These are phyloP conservation scores for Penicillium janthinellum DNA, from an alignment of 2,329 filamentous ascomycete species.

Conservation along the genomic window DNA sequence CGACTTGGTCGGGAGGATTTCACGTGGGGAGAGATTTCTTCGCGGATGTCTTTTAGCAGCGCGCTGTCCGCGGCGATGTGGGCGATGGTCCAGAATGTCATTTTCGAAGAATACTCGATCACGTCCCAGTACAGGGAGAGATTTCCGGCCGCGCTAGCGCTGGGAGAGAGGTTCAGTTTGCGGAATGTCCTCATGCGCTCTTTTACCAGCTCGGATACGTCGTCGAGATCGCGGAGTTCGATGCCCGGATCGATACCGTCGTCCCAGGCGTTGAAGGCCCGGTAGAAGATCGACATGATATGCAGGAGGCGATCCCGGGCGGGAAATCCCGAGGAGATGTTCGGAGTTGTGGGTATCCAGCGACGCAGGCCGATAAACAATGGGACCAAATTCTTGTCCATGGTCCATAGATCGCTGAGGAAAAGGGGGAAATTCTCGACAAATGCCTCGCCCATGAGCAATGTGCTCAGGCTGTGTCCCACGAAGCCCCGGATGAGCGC, in stretches of 20 bases:
- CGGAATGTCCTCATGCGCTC: slow-evolving; percentile 46
- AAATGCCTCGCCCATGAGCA: slow-evolving; percentile 57
- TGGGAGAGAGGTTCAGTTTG: slow-evolving; percentile 39
- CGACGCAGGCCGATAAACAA: slow-evolving; percentile 59
- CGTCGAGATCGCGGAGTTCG: slow-evolving; percentile 52
- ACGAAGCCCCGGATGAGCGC: slow-evolving; percentile 60
- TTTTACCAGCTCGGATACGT: slow-evolving; percentile 50
- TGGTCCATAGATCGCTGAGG: slow-evolving; percentile 56
- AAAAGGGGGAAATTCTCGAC: slow-evolving; percentile 55
- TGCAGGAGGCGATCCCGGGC: slow-evolving; percentile 47
- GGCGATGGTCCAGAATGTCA: slow-evolving; percentile 56
- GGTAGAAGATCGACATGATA: slow-evolving; percentile 46
- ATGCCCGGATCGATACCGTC: slow-evolving; percentile 47
- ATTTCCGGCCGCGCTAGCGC: slow-evolving; percentile 45
- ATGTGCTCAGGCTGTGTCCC: slow-evolving; percentile 50
- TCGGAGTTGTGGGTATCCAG: slow-evolving; percentile 55
- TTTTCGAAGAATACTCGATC: slow-evolving; percentile 55
- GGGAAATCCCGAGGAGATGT: slow-evolving; percentile 53
- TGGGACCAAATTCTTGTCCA: slow-evolving; percentile 58
- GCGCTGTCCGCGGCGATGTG: slow-evolving; percentile 47
- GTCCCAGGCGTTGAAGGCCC: slow-evolving; percentile 46
- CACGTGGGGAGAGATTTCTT: slow-evolving; percentile 50
- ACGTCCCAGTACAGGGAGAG: slow-evolving; percentile 58
- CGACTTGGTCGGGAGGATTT: slow-evolving; percentile 40
- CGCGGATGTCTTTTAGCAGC: slow-evolving; percentile 46